Evolutionary conservation across 1,284 basidiomycete genomes (phyloP).

Genomic region (Cryptococcus sp.): DNA sequence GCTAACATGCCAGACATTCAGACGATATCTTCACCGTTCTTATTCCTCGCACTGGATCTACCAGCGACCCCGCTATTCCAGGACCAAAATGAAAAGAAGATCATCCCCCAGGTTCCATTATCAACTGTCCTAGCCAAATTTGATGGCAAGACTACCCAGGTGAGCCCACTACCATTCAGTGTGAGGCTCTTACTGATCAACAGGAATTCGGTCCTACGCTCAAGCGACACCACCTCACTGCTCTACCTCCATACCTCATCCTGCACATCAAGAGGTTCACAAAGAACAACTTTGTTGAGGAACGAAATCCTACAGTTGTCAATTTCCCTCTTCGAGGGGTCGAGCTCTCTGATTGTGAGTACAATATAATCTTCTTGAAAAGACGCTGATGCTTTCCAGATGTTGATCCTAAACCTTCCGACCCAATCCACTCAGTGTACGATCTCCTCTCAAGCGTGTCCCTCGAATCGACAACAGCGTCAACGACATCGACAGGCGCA

Average conservation of each 20-base stretch:
- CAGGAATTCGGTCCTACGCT: slow-evolving; percentile 81
- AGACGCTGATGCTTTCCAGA: slow-evolving; percentile 52
- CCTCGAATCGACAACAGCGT: slow-evolving; percentile 82
- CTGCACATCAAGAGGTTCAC: slow-evolving; percentile 96
- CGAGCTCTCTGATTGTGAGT: slow-evolving; percentile 82
- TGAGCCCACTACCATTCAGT: slow-evolving; percentile 35
- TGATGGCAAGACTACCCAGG: slow-evolving; percentile 84
- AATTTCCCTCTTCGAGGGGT: slow-evolving; percentile 92
- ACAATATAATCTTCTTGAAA: slow-evolving; percentile 9
- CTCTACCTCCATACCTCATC: slow-evolving; percentile 86
- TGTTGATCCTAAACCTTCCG: slow-evolving; percentile 63
- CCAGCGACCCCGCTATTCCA: slow-evolving; percentile 96
- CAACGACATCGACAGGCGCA: slow-evolving; percentile 60
- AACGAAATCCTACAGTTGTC: slow-evolving; percentile 98
- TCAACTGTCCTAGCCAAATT: slow-evolving; percentile 92
- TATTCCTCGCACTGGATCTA: slow-evolving; percentile 91
- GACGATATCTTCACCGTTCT: slow-evolving; percentile 79
- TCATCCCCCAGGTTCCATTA: slow-evolving; percentile 94
- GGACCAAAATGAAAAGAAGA: slow-evolving; percentile 91
- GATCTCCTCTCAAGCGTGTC: slow-evolving; percentile 94
- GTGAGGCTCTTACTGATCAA: neutral
- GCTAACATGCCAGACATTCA: slow-evolving; percentile 65
- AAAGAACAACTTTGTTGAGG: slow-evolving; percentile 96
- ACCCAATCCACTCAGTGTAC: slow-evolving; percentile 64
- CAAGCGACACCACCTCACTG: slow-evolving; percentile 81